Evolutionary conservation across 306 rosid species (phyloP), one percentile per base, ranked within the genome.

Genomic region (Prosopis cineraria): DNA sequence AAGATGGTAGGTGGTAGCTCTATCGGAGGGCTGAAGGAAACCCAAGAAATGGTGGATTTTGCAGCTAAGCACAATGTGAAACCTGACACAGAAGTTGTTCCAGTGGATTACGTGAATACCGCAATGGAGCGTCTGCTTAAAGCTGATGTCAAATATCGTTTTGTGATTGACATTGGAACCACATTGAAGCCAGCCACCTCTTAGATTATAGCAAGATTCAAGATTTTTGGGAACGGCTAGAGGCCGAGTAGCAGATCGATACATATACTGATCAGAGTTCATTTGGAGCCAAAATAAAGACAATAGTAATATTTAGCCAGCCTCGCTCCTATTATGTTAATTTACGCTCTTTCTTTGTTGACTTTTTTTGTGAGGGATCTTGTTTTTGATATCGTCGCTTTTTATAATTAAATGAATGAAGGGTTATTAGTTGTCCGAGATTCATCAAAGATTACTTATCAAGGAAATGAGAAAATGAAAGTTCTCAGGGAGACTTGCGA

Each of bases 31-130:
- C 4, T 87, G 41, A 87, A 82, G 60, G 90, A 84, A 52, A 87
- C 81, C 7, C 93, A 87, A 74, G 91, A 84, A 43, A 87, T 87
- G 90, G 5, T 87, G 14, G 85, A 87, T 40, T 89, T 85, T 75
- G 89, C 90, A 8, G 86, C 93, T 2, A 64, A 89, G 75, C 88
- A 87, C 24, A 39, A 8, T 3, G 80, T 89, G 19, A 85, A 78
- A 37, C 88, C 88, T 5, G 87, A 89, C 1, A 80, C 82, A 25
- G 90, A 90, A 44, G 70, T 88, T 24, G 60, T 90, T 72, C 50
- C 87, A 4, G 60, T 90, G 0, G 90, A 86, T 43, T 85, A 90
- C 52, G 81, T 90, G 12, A 87, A 89, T 13, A 82, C 80, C 0
- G 91, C 90, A 12, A 70, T 89, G 80, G 83, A 89, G 17, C 84